Conservation (phyloP, 768 basidiomycete genomes). For the Suillus occidentalis region DNA sequence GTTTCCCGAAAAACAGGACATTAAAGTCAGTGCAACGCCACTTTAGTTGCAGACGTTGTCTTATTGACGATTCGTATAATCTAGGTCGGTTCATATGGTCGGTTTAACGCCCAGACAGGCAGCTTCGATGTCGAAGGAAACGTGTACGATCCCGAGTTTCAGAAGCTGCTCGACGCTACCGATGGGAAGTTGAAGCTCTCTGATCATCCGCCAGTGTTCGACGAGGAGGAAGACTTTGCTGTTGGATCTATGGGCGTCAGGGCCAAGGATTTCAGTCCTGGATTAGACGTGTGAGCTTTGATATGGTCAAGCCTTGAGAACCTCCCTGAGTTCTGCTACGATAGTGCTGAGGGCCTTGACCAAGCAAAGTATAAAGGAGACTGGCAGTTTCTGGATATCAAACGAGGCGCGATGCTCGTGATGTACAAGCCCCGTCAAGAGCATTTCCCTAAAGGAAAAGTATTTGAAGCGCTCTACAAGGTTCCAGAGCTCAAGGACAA, state of each 20-base stretch:
- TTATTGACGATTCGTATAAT: background rate
- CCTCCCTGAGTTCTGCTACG: background rate
- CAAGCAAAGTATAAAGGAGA: slow-evolving; percentile 31
- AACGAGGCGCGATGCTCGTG: slow-evolving; percentile 35
- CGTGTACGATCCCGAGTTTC: slow-evolving; percentile 19
- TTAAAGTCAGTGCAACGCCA: slow-evolving; percentile 25
- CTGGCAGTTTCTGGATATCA: slow-evolving; percentile 32
- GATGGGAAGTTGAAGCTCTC: slow-evolving; percentile 17
- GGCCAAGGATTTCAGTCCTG: slow-evolving; percentile 15
- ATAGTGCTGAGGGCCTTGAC: slow-evolving; percentile 24
- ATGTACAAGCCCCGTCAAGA: slow-evolving; percentile 31
- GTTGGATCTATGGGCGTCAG: slow-evolving; percentile 22
- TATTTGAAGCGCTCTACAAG: slow-evolving; percentile 27
- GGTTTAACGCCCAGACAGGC: slow-evolving; percentile 26
- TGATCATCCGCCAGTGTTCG: slow-evolving; percentile 18
- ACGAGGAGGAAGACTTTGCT: slow-evolving; percentile 21
- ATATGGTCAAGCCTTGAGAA: background rate
- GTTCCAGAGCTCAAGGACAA: slow-evolving; percentile 30
- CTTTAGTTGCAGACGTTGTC: background rate
- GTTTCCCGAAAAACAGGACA: slow-evolving; percentile 32
- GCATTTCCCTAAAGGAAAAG: slow-evolving; percentile 19
- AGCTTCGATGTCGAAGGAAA: slow-evolving; percentile 28
- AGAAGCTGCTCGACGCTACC: slow-evolving; percentile 16
- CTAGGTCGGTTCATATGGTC: slow-evolving; percentile 33
- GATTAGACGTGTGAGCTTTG: slow-evolving; percentile 13